Percentiles rank a stretch among this genome's conserved stretches.
These are phyloP conservation scores for Chlamydomonas sp. DNA, from an alignment of 139 green algal species.

Conservation along the genomic window DNA sequence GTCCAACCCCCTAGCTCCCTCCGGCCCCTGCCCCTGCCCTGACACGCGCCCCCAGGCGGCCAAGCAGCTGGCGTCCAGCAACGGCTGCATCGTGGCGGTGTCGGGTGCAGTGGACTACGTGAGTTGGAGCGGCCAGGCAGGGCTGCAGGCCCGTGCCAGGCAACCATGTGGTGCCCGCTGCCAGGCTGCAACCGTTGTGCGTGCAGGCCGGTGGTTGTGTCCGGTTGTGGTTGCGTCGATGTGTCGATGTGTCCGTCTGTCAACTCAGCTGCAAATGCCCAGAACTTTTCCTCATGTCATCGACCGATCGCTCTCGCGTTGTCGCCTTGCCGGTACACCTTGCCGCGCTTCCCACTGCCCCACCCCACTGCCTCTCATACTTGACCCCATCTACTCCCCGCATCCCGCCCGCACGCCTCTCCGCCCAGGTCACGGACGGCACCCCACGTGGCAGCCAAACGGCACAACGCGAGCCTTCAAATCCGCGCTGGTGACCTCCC, in stretches of 20 bases:
- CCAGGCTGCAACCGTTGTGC: neutral
- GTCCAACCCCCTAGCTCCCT: neutral
- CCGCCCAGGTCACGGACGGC: slow-evolving; percentile 37
- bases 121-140: neutral
- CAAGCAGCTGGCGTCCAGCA: slow-evolving; percentile 54
- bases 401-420: neutral
- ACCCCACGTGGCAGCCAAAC: too few species aligned
- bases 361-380: neutral
- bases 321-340: too few species aligned
- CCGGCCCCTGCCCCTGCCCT: neutral
- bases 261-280: too few species aligned
- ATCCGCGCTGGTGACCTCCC: neutral
- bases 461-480: neutral
- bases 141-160: neutral
- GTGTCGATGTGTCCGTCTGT: too few species aligned
- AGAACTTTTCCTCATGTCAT: too few species aligned
- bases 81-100: slow-evolving; percentile 78
- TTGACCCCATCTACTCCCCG: neutral
- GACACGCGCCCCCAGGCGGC: slow-evolving; percentile 36
- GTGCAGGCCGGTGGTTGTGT: too few species aligned
- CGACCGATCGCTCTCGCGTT: too few species aligned
- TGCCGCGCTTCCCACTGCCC: too few species aligned
- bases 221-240: too few species aligned
- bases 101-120: slow-evolving; percentile 69
- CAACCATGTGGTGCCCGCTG: neutral